Conservation (phyloP, 805 yeast species). For the Scheffersomyces stipitis region DNA sequence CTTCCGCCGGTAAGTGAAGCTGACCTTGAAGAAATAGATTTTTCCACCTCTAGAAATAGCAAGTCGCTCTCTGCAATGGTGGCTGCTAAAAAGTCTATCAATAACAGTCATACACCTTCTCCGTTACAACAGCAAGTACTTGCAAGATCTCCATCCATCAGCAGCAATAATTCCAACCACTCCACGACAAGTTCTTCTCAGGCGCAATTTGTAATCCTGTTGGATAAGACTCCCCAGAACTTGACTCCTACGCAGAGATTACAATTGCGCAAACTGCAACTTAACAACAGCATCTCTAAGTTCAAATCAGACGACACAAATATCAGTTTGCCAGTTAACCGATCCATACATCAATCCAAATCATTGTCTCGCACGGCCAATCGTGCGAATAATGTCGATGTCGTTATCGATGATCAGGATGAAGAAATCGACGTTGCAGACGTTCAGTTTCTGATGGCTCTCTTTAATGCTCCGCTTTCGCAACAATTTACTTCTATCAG, state of each 20-base stretch:
- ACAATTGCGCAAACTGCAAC: conserved; percentile 22
- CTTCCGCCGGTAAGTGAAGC: conserved; percentile 1
- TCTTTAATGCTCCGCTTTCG: conserved; percentile 66
- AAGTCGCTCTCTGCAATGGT: too few species aligned
- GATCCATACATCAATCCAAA: not conserved
- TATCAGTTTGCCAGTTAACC: not conserved
- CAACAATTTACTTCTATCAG: conserved; percentile 47
- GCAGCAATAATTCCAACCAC: conserved; percentile 8
- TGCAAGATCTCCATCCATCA: conserved; percentile 16
- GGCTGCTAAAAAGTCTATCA: too few species aligned
- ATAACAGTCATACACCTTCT: conserved; percentile 8
- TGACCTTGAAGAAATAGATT: conserved; percentile 1
- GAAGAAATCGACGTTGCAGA: conserved; percentile 47
- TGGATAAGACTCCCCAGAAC: conserved; percentile 23
- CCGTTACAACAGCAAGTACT: conserved; percentile 16
- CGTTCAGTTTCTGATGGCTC: too few species aligned
- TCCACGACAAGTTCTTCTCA: conserved; percentile 1
- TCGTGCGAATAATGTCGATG: not conserved
- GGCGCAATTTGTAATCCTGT: conserved; percentile 16
- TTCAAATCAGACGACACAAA: conserved; percentile 12
- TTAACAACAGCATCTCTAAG: conserved; percentile 22
- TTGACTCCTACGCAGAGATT: conserved; percentile 33
- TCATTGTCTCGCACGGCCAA: not conserved
- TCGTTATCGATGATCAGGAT: conserved; percentile 5
- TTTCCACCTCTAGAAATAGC: too few species aligned